Base-by-base conservation (phyloP, 805 yeast species). In the Candida corydali region DNA sequence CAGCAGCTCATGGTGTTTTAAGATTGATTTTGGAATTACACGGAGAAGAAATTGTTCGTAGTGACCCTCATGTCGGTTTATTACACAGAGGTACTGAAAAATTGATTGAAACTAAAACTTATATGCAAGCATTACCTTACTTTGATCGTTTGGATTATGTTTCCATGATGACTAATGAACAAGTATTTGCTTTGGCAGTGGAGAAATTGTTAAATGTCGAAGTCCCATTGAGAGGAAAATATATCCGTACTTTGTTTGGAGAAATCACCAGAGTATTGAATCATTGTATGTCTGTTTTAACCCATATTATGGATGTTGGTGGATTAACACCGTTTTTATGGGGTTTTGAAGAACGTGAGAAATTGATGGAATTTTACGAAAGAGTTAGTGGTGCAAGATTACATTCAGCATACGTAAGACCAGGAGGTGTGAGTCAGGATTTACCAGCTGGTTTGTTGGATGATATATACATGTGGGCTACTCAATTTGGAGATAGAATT, bases 261-360 rank as follows among this genome's bases (percentile, higher is more conserved):
- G 95, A 86, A 59, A 82, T 86, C 59, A 86, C 95, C 38, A 77
- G 95, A 57, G 63, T 84, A 39, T 70, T 83, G 55, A 86, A 86
- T 65, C 95, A 86, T 59, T 73, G 84, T 61, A 86, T 86, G 95
- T 82, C 91, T 17, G 81, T 86, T 32, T 67, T 83, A 44, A 78
- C 95, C 34, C 95, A 86, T 63, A 88, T 91, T 47, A 86, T 86
- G 95, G 95, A 86, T 69, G 94, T 86, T 40, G 95, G 95, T 68
- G 95, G 95, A 16, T 73, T 86, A 61, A 86, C 95, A 20, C 95
- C 95, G 32, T 86, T 86, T 73, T 69, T 86, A 63, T 86, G 95
- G 95, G 95, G 95, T 43, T 83, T 86, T 61, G 95, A 86, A 69
- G 95, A 86, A 65, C 79, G 95, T 63, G 95, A 86, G 63, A 86